Percentiles rank a stretch among this genome's conserved stretches.
Evolutionary conservation across 495 filamentous ascomycete species (phyloP).

Genomic region (Penicillium diatomitis): DNA sequence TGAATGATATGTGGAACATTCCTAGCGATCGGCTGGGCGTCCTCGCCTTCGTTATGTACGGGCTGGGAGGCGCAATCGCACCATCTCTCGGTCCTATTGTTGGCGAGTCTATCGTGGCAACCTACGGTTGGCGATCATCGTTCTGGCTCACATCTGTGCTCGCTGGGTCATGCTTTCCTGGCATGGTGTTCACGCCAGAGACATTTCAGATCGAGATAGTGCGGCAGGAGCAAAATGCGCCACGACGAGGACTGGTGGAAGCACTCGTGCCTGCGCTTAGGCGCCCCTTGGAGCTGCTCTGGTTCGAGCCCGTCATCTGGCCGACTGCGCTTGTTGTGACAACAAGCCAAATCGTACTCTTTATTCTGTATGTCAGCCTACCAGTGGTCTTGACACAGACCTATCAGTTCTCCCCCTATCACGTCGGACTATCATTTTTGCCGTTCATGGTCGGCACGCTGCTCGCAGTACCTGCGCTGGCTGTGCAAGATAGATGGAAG

Average conservation of each 20-base stretch:
- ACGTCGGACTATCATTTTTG: conserved; percentile 6
- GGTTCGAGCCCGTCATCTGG: conserved; percentile 2
- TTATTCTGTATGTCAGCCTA: conserved; percentile 3
- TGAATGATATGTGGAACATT: conserved; percentile 6
- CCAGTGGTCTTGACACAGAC: conserved; percentile 1
- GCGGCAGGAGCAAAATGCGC: not conserved
- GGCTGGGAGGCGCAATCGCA: not conserved
- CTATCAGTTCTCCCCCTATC: conserved; percentile 4
- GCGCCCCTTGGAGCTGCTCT: conserved; percentile 3
- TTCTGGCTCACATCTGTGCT: conserved; percentile 7
- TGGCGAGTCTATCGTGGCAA: conserved; percentile 1
- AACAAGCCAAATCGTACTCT: conserved; percentile 3
- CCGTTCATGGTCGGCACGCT: conserved; percentile 4
- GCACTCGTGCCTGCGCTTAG: not conserved
- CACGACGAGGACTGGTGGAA: not conserved
- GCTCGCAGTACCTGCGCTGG: conserved; percentile 1
- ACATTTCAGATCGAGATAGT: conserved; percentile 3
- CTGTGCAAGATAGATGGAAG: not conserved
- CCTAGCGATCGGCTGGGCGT: not conserved
- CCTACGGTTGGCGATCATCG: conserved; percentile 1
- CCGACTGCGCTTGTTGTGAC: conserved; percentile 4
- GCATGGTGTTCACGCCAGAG: conserved; percentile 2
- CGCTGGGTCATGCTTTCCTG: conserved; percentile 1
- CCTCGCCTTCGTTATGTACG: conserved; percentile 1
- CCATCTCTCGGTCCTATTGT: conserved; percentile 1